phyloP scores from a whole-genome alignment of 495 filamentous ascomycete genomes.

The Xylaria venustula region DNA sequence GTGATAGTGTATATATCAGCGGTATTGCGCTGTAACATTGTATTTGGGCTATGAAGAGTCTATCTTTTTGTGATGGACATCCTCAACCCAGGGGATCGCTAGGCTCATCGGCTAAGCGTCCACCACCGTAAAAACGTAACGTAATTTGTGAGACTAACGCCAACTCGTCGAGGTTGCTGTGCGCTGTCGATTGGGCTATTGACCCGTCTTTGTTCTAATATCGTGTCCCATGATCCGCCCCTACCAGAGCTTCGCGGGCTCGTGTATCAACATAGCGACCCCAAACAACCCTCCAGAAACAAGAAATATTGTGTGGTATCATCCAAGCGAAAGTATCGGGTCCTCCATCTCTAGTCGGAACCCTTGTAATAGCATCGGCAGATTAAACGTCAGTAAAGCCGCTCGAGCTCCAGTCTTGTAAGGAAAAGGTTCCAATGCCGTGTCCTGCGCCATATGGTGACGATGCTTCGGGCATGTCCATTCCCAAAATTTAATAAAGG shows the following conservation, averaged over 20 bases:
- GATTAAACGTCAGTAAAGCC: constrained; percentile 27
- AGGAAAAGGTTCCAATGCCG: constrained; percentile 6
- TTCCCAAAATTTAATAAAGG: constrained; percentile 7
- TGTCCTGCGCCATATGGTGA: constrained; percentile 17
- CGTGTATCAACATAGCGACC: constrained; percentile 19
- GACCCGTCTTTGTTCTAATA: constrained; percentile 18
- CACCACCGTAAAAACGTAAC: constrained; percentile 17
- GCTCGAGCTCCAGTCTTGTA: constrained; percentile 12
- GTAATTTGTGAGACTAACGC: constrained; percentile 1
- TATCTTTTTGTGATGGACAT: constrained; percentile 15
- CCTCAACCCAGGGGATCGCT: constrained; percentile 21
- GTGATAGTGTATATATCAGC: constrained; percentile 8
- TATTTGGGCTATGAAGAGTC: constrained; percentile 28
- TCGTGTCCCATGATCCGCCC: constrained; percentile 10
- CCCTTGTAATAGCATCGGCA: constrained; percentile 19
- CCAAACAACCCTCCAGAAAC: constrained; percentile 9
- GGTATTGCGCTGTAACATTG: constrained; percentile 22
- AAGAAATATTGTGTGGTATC: constrained; percentile 32
- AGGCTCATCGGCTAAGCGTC: constrained; percentile 2
- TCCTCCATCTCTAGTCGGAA: constrained; percentile 20
- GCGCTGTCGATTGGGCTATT: constrained; percentile 13
- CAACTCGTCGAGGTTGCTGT: not conserved
- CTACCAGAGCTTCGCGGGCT: constrained; percentile 20
- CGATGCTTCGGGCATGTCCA: constrained; percentile 23
- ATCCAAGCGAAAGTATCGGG: constrained; percentile 33